Percentiles rank a stretch among this genome's conserved stretches.
Conservation (phyloP, 106 monocot species). For the Dioscorea dumetorum region DNA sequence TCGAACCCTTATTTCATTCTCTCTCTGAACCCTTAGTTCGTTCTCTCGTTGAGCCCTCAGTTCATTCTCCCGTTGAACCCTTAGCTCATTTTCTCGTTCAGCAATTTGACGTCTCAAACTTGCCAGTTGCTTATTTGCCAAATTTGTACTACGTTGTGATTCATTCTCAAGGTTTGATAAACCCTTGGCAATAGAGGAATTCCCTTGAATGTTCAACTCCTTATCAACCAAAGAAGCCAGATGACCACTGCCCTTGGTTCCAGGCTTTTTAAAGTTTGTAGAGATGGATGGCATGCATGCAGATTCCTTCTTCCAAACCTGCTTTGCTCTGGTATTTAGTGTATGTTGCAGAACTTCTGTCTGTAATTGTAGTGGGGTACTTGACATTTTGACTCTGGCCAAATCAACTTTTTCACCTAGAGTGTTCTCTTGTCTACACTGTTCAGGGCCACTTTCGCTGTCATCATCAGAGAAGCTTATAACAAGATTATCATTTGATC, state of each 20-base stretch:
- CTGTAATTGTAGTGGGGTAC: neutral
- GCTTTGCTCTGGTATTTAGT: slow-evolving; percentile 5
- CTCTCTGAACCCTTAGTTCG: slow-evolving; percentile 7
- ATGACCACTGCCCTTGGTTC: slow-evolving; percentile 1
- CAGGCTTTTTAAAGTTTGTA: slow-evolving; percentile 2
- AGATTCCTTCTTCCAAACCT: slow-evolving; percentile 12
- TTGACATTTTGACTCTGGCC: slow-evolving; percentile 5
- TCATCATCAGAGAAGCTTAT: slow-evolving; percentile 83
- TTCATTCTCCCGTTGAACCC: slow-evolving; percentile 29
- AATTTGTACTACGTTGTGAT: slow-evolving; percentile 8
- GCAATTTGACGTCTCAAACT: slow-evolving; percentile 52
- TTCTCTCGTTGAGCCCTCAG: slow-evolving; percentile 24
- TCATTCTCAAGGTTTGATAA: slow-evolving; percentile 13
- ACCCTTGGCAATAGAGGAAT: slow-evolving; percentile 1
- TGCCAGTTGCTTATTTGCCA: slow-evolving; percentile 28
- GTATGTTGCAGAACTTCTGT: neutral
- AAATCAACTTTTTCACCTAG: slow-evolving; percentile 11
- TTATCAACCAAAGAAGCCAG: slow-evolving; percentile 14
- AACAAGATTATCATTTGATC: slow-evolving; percentile 47
- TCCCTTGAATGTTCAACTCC: slow-evolving; percentile 10
- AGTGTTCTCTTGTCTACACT: slow-evolving; percentile 5
- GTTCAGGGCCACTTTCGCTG: slow-evolving; percentile 40
- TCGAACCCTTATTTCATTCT: slow-evolving; percentile 39
- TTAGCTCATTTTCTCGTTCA: neutral
- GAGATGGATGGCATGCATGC: slow-evolving; percentile 8